Base-by-base conservation (phyloP, 352 stramenopile species). In the Phytophthora fragariae region DNA sequence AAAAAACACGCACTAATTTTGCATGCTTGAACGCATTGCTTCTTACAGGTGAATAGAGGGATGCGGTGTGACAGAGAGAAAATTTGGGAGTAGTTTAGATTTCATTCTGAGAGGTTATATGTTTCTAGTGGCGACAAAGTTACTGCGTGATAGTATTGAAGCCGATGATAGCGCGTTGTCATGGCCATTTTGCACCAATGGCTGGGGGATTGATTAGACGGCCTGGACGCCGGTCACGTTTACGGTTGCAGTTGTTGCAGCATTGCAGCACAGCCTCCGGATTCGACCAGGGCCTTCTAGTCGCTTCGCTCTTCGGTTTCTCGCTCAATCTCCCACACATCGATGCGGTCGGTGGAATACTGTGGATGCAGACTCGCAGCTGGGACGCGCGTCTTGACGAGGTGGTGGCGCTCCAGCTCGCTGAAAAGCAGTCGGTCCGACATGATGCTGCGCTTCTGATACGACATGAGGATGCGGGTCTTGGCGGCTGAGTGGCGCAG, bases 391-490 rank as follows among this genome's bases (percentile, higher is more conserved):
- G 71, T 75, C 47, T 77, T 73, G 44, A 56, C 54, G 11, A 91
- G 55, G 49, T 67, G 53, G 50, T 75, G 73, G 17, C 63, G 72
- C 31, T 83, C 67, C 8, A 93, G 58, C 53, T 92, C 78, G 24
- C 59, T 67, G 49, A 92, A 91, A 1, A 95, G 77, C 33, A 90
- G 57, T 44, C 74, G 67, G 64, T 95, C 88, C 14, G 88, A 91
- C 33, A 82, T 55, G 8, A 79, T 66, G 49, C 88, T 93, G 62
- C 88, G 83, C 63, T 83, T 86, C 62, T 95, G 88, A 46, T 95
- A 82, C 15, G 88, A 84, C 84, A 95, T 86, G 41, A 95, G 72
- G 12, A 94, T 72, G 29, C 64, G 76, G 5, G 82, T 87, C 10
- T 73, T 57, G 29, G 66, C 33, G 5, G 17, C 27, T 0, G 85